Conservation (phyloP, 2,329 filamentous ascomycete species). For the Lojkania enalia region DNA sequence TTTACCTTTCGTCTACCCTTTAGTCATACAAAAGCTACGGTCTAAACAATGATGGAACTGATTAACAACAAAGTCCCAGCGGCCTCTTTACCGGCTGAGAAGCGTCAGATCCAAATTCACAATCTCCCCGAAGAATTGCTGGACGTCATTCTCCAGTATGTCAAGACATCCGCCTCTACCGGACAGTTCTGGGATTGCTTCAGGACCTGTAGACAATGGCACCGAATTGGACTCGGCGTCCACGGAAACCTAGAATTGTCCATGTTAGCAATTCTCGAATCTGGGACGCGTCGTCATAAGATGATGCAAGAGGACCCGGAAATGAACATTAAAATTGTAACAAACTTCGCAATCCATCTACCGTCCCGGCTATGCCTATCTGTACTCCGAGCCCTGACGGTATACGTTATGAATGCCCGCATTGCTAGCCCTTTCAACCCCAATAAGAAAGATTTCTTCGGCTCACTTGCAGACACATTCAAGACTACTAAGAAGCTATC, state of each 20-base stretch:
- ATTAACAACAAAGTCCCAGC: too few species aligned
- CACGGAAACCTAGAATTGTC: slow-evolving; percentile 13
- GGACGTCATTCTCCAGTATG: slow-evolving; percentile 6
- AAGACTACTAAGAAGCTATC: slow-evolving; percentile 6
- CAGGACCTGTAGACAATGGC: slow-evolving; percentile 14
- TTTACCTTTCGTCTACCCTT: too few species aligned
- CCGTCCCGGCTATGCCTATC: slow-evolving; percentile 14
- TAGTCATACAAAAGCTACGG: too few species aligned
- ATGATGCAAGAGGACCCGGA: slow-evolving; percentile 2
- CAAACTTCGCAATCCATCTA: not conserved
- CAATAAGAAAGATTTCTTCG: slow-evolving; percentile 9
- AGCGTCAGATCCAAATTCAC: too few species aligned
- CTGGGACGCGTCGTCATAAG: slow-evolving; percentile 8
- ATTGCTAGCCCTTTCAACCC: slow-evolving; percentile 3
- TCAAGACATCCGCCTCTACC: slow-evolving; percentile 4
- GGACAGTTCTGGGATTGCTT: slow-evolving; percentile 12
- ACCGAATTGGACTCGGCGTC: slow-evolving; percentile 16
- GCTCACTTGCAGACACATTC: slow-evolving; percentile 7
- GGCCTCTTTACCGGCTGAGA: too few species aligned
- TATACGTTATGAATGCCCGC: slow-evolving; percentile 14
- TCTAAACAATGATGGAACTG: too few species aligned
- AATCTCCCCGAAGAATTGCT: slow-evolving; percentile 19
- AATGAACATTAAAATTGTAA: not conserved
- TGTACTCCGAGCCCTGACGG: slow-evolving; percentile 14
- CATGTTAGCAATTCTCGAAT: slow-evolving; percentile 12